Conservation (phyloP, 371 early-diverging fungal species). For the Mortierella sp. region DNA sequence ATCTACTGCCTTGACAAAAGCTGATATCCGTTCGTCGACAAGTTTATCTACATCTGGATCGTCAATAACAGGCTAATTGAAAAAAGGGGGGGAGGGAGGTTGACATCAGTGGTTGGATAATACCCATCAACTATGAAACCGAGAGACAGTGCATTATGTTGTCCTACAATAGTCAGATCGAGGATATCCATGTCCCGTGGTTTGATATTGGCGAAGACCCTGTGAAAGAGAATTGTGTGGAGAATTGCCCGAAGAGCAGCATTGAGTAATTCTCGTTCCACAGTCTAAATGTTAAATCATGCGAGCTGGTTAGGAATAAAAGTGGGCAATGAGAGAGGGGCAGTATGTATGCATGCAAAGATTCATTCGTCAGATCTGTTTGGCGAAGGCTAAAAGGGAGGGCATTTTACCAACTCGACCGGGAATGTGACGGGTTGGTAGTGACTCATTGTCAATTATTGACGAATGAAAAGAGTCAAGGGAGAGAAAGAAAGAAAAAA, state of each 20-base stretch:
- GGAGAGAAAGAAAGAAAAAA: neutral
- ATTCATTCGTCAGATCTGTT: neutral
- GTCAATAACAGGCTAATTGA: constrained; percentile 63
- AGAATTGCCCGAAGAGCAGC: constrained; percentile 78
- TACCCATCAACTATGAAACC: neutral
- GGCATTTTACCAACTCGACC: constrained; percentile 62
- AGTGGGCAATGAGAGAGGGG: neutral
- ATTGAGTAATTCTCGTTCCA: constrained; percentile 70
- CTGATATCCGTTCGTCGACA: constrained; percentile 69
- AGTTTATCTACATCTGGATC: constrained; percentile 61
- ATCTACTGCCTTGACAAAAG: constrained; percentile 63
- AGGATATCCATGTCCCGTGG: constrained; percentile 82
- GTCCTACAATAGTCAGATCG: constrained; percentile 75
- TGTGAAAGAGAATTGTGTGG: constrained; percentile 90
- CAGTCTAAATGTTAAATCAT: constrained; percentile 50
- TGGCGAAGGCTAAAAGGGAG: too few relatives aligned
- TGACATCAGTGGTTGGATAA: neutral
- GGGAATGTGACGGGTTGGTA: constrained; percentile 59
- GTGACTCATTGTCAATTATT: constrained; percentile 34
- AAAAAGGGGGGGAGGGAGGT: neutral
- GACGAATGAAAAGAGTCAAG: neutral
- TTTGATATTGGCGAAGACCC: constrained; percentile 79
- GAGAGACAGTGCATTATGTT: neutral
- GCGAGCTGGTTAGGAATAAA: neutral
- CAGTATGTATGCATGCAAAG: neutral